A percentile compares a stretch with the other conserved stretches of the same genome.
Evolutionary conservation across 75 land plant species (phyloP).

Genomic region (Pinus taeda): DNA sequence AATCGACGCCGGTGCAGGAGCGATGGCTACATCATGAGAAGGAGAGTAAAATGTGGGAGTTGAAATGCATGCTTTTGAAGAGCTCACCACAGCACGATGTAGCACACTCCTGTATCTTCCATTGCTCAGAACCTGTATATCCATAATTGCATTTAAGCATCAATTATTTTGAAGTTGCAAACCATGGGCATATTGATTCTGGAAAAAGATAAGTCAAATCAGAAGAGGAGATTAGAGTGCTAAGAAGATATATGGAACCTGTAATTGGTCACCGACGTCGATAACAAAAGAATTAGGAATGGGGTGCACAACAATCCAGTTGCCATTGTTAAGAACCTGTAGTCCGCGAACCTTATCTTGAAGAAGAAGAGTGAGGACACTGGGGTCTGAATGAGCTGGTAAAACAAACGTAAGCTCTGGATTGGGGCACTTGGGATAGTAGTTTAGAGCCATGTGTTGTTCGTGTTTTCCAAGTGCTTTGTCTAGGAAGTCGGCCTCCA

Average conservation of each 20-base stretch:
- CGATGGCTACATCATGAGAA: not conserved
- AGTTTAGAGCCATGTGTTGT: conserved; percentile 63
- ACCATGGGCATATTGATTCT: too few species aligned
- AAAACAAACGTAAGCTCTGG: conserved; percentile 67
- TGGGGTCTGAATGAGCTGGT: conserved; percentile 65
- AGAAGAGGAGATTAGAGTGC: too few species aligned
- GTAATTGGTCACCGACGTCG: conserved; percentile 71
- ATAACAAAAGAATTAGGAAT: conserved; percentile 49
- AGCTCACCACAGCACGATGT: conserved; percentile 56
- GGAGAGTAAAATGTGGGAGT: conserved; percentile 58
- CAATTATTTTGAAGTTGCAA: too few species aligned
- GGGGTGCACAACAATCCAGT: conserved; percentile 56
- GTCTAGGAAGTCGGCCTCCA: conserved; percentile 30
- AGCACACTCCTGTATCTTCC: conserved; percentile 59
- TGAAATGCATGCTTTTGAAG: conserved; percentile 38
- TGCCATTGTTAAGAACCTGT: conserved; percentile 31
- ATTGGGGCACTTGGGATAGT: conserved; percentile 72
- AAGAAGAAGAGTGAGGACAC: conserved; percentile 53
- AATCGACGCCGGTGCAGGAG: too few species aligned
- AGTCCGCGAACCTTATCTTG: conserved; percentile 55
- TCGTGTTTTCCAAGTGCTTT: conserved; percentile 45
- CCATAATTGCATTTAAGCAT: too few species aligned
- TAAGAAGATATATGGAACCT: not conserved
- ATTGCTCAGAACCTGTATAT: conserved; percentile 51
- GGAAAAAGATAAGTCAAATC: too few species aligned